Conservation (phyloP, 2,329 filamentous ascomycete genomes). For the Chrysoporthe deuterocubensis region DNA sequence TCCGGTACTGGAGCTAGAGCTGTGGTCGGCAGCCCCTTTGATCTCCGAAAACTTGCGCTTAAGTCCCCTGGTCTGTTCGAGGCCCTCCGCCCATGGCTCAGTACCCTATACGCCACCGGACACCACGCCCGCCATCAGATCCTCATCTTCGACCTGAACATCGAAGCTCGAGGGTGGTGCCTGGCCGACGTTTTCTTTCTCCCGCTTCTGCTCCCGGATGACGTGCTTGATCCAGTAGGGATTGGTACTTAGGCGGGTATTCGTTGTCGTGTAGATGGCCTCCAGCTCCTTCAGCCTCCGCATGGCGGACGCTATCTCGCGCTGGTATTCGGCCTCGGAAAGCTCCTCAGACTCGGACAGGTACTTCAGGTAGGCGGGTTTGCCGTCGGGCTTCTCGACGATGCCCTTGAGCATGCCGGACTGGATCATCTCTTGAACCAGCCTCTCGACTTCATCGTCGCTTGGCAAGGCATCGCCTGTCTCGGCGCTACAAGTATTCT, state of each 20-base stretch:
- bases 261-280: constrained; percentile 54
- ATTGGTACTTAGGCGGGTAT: constrained; percentile 58
- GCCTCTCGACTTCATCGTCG: constrained; percentile 48
- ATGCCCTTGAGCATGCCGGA: constrained; percentile 57
- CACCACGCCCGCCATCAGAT: constrained; percentile 57
- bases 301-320: constrained; percentile 48
- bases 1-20: not conserved
- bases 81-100: not conserved
- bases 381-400: constrained; percentile 50
- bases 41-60: not conserved
- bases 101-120: constrained; percentile 20
- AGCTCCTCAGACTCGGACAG: constrained; percentile 45
- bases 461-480: constrained; percentile 50
- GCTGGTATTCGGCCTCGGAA: constrained; percentile 55
- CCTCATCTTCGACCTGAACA: constrained; percentile 60
- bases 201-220: constrained; percentile 51
- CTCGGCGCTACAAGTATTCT: constrained; percentile 57
- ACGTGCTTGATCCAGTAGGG: constrained; percentile 59
- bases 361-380: constrained; percentile 56
- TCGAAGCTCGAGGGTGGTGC: constrained; percentile 47
- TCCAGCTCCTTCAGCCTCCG: constrained; percentile 50
- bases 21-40: not conserved
- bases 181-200: constrained; percentile 44
- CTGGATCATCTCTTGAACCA: constrained; percentile 61
- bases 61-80: not conserved